Percentiles rank a stretch among this genome's conserved stretches.
Conservation (phyloP, 192 early-diverging fungal species). For the Haplosporangium gracile region DNA sequence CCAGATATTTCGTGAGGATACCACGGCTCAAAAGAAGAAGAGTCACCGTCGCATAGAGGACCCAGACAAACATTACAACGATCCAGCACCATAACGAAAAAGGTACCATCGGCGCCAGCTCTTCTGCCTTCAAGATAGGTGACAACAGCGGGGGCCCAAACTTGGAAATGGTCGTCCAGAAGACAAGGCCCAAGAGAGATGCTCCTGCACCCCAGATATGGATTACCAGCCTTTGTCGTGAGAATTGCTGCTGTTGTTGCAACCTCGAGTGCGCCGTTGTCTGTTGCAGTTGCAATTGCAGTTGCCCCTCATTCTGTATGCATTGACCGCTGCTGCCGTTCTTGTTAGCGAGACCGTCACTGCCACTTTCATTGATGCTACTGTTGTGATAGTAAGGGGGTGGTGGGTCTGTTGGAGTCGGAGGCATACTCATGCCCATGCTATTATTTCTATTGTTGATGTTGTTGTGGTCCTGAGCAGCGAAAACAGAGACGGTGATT, state of each 20-base stretch:
- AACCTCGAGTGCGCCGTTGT: too few relatives aligned
- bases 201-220: conserved; percentile 1
- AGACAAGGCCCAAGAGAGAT: not conserved
- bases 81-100: not conserved
- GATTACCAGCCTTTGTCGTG: not conserved
- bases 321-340: not conserved
- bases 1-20: not conserved
- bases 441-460: not conserved
- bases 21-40: not conserved
- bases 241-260: not conserved
- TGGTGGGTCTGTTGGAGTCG: not conserved
- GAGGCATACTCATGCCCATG: conserved; percentile 2
- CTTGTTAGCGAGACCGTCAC: not conserved
- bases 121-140: not conserved
- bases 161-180: not conserved
- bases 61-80: not conserved
- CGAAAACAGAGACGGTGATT: not conserved
- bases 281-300: not conserved
- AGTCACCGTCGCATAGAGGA: not conserved
- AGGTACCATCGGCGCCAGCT: not conserved
- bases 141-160: not conserved
- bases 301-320: not conserved
- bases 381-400: conserved; percentile 4
- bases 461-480: not conserved
- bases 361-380: not conserved